Conservation (phyloP, 2,329 filamentous ascomycete genomes). For the Capronia coronata region DNA sequence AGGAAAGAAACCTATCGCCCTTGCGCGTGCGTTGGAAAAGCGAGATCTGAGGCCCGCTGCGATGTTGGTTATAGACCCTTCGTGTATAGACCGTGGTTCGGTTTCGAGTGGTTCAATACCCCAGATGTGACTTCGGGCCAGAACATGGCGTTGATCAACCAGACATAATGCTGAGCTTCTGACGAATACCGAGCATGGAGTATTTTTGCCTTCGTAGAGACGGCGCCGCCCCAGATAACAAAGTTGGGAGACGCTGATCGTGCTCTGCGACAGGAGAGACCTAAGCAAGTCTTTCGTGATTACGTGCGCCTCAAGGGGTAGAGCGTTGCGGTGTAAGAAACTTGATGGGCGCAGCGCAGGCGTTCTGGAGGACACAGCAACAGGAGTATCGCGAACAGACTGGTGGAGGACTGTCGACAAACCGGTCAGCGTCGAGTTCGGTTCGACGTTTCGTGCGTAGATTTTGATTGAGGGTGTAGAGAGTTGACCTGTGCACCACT, state of each 20-base stretch:
- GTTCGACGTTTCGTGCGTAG: too few species aligned
- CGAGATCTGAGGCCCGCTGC: background rate
- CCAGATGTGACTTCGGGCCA: slow-evolving; percentile 15
- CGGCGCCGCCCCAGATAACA: background rate
- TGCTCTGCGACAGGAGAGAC: background rate
- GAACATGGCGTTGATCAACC: slow-evolving; percentile 19
- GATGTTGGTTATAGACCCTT: background rate
- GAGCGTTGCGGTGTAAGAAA: background rate
- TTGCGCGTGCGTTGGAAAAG: background rate
- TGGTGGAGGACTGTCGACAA: background rate
- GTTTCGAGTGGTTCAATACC: background rate
- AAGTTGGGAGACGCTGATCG: background rate
- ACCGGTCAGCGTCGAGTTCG: background rate
- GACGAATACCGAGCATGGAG: background rate
- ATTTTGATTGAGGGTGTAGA: too few species aligned
- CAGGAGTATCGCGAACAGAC: background rate
- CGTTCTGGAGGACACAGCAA: background rate
- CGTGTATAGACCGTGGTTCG: slow-evolving; percentile 3
- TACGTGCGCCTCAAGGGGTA: background rate
- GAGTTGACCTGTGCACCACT: too few species aligned
- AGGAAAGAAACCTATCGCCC: background rate
- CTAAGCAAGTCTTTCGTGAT: background rate
- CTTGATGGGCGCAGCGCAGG: background rate
- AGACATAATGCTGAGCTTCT: slow-evolving; percentile 10
- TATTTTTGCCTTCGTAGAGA: background rate